Percentiles rank a stretch among this genome's conserved stretches.
Conservation (phyloP, 805 yeast genomes). For the Candida tibetensis region DNA sequence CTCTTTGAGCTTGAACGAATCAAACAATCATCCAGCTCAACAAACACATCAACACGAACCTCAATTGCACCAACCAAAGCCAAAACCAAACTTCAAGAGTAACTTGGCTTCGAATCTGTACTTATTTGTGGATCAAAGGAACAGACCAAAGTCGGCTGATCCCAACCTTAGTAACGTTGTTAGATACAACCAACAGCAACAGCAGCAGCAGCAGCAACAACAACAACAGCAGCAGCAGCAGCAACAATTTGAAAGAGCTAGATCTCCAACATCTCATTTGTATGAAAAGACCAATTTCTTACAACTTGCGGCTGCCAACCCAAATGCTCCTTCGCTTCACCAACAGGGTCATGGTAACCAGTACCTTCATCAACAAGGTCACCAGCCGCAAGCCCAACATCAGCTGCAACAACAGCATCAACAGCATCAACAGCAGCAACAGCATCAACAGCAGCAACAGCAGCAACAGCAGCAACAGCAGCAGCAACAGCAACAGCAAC, state of each 20-base stretch:
- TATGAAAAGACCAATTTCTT: slow-evolving; percentile 44
- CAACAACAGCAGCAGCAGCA: slow-evolving; percentile 21
- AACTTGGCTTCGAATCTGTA: slow-evolving; percentile 11
- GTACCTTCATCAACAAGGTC: slow-evolving; percentile 1
- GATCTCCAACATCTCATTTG: slow-evolving; percentile 41
- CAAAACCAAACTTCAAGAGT: slow-evolving; percentile 31
- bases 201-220: slow-evolving; percentile 7
- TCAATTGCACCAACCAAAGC: slow-evolving; percentile 38
- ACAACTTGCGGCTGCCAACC: slow-evolving; percentile 29
- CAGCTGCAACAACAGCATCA: background rate
- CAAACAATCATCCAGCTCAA: slow-evolving; percentile 2
- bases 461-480: background rate
- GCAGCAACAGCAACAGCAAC: background rate
- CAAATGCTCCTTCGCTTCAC: slow-evolving; percentile 11
- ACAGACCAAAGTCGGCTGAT: slow-evolving; percentile 48
- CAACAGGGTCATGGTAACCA: slow-evolving; percentile 9
- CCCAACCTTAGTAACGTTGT: slow-evolving; percentile 21
- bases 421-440: slow-evolving; percentile 1
- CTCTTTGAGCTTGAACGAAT: slow-evolving; percentile 11
- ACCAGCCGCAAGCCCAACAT: slow-evolving; percentile 1
- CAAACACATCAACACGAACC: slow-evolving; percentile 6
- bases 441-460: slow-evolving; percentile 1
- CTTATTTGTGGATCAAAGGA: slow-evolving; percentile 18
- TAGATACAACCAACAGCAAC: slow-evolving; percentile 18
- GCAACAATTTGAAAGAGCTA: slow-evolving; percentile 30